These are phyloP conservation scores for Phytophthora rubi DNA, from an alignment of 352 stramenopile genomes.

Conservation along the genomic window DNA sequence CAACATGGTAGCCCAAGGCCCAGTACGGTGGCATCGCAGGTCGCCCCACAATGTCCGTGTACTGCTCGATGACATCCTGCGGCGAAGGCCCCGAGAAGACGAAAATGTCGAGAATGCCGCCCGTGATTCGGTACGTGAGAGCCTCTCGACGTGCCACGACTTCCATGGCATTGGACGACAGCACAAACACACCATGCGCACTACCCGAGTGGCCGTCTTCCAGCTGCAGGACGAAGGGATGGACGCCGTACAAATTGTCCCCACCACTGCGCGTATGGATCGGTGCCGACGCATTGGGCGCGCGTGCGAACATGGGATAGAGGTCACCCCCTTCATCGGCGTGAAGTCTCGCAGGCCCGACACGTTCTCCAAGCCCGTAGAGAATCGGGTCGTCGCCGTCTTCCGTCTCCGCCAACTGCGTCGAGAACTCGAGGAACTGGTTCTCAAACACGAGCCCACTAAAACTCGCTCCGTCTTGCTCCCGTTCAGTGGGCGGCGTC, in stretches of 20 bases:
- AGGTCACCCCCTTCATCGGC: slow-evolving; percentile 57
- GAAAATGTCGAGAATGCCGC: slow-evolving; percentile 85
- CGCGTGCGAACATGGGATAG: slow-evolving; percentile 73
- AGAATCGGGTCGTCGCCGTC: slow-evolving; percentile 46
- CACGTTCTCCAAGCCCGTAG: slow-evolving; percentile 81
- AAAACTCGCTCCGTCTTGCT: slow-evolving; percentile 37
- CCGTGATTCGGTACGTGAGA: slow-evolving; percentile 80
- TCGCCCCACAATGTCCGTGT: slow-evolving; percentile 75
- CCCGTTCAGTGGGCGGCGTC: slow-evolving; percentile 56
- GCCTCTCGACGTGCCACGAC: slow-evolving; percentile 65
- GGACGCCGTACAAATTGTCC: slow-evolving; percentile 82
- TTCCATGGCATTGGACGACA: slow-evolving; percentile 90
- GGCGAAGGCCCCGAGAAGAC: slow-evolving; percentile 73
- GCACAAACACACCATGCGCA: slow-evolving; percentile 81
- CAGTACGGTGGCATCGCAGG: slow-evolving; percentile 86
- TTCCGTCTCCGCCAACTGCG: slow-evolving; percentile 42
- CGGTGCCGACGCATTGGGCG: slow-evolving; percentile 27
- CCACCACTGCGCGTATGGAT: slow-evolving; percentile 45
- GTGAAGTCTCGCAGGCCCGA: slow-evolving; percentile 47
- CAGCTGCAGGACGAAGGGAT: slow-evolving; percentile 80
- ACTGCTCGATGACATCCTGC: slow-evolving; percentile 69
- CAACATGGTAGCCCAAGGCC: slow-evolving; percentile 87
- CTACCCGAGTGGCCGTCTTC: slow-evolving; percentile 48
- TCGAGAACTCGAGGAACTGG: slow-evolving; percentile 89
- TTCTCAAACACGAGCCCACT: slow-evolving; percentile 85